Conservation (phyloP, 345 rosid species). For the Acer saccharum region DNA sequence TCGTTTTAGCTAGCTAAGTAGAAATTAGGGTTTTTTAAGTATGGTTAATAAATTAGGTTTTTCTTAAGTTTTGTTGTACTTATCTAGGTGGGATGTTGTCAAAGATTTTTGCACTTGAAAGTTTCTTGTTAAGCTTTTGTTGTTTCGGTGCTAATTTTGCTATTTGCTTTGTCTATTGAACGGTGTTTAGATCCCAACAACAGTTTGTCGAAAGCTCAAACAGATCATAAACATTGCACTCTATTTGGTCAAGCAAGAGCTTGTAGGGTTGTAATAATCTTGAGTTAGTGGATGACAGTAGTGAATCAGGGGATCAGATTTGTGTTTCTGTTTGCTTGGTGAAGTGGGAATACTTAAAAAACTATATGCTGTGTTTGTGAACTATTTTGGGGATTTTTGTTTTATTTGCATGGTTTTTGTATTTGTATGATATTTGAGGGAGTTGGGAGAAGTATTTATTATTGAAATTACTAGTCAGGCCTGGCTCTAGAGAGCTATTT, state of each 20-base stretch:
- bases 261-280: slow-evolving; percentile 25
- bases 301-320: slow-evolving; percentile 24
- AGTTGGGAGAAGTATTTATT: slow-evolving; percentile 29
- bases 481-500: slow-evolving; percentile 81
- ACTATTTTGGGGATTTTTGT: slow-evolving; percentile 1
- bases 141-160: slow-evolving; percentile 25
- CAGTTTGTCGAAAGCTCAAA: slow-evolving; percentile 44
- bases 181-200: slow-evolving; percentile 43
- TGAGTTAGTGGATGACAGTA: slow-evolving; percentile 26
- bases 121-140: slow-evolving; percentile 5
- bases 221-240: slow-evolving; percentile 34
- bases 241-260: slow-evolving; percentile 32
- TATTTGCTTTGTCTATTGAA: slow-evolving; percentile 32
- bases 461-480: slow-evolving; percentile 37
- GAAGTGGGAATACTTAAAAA: slow-evolving; percentile 28
- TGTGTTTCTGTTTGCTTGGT: slow-evolving; percentile 27
- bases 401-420: slow-evolving; percentile 19
- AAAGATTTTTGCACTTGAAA: not conserved
- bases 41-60: not conserved
- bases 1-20: not conserved
- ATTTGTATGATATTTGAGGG: slow-evolving; percentile 30
- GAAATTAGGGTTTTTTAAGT: slow-evolving; percentile 26
- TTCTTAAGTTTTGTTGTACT: not conserved
- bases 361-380: slow-evolving; percentile 9
- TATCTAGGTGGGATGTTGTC: slow-evolving; percentile 9